Conservation (phyloP, 2,329 filamentous ascomycete genomes). For the Grosmannia penicillata region DNA sequence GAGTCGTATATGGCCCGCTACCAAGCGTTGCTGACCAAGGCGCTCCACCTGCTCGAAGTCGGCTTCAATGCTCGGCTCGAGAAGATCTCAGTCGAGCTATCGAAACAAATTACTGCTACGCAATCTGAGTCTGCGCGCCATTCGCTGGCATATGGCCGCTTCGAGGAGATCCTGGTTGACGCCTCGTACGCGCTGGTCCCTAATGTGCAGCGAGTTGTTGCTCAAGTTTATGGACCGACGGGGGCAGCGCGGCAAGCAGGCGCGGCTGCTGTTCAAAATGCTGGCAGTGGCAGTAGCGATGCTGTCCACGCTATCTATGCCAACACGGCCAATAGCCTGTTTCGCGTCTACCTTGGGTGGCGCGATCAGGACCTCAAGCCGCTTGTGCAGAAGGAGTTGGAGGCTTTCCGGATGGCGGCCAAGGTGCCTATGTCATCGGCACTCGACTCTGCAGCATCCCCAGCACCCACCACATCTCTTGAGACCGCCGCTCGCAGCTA, state of each 20-base stretch:
- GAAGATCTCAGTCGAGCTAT: constrained; percentile 37
- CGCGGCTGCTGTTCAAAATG: too few species aligned
- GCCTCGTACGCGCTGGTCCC: constrained; percentile 37
- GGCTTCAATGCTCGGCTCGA: constrained; percentile 38
- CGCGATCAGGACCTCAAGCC: constrained; percentile 38
- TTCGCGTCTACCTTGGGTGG: constrained; percentile 35
- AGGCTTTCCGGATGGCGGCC: constrained; percentile 36
- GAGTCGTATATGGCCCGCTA: constrained; percentile 81
- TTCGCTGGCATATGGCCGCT: constrained; percentile 44
- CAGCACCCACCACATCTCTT: too few species aligned
- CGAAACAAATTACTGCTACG: constrained; percentile 36
- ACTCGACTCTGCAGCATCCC: too few species aligned
- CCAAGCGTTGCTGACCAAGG: constrained; percentile 58
- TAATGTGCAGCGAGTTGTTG: constrained; percentile 38
- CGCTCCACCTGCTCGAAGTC: constrained; percentile 45
- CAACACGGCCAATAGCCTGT: constrained; percentile 38
- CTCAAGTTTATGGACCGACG: constrained; percentile 34
- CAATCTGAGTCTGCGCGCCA: constrained; percentile 45
- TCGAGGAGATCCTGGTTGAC: constrained; percentile 41
- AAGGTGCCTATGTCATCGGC: constrained; percentile 32
- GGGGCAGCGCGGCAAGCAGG: constrained; percentile 31
- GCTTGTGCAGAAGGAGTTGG: constrained; percentile 37
- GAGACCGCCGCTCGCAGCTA: constrained; percentile 43
- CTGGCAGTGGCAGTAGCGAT: too few species aligned
- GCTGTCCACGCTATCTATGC: constrained; percentile 38